Evolutionary conservation across 768 basidiomycete genomes (phyloP), one percentile per base, ranked within the genome.

Genomic region (Tulasnella sp.): DNA sequence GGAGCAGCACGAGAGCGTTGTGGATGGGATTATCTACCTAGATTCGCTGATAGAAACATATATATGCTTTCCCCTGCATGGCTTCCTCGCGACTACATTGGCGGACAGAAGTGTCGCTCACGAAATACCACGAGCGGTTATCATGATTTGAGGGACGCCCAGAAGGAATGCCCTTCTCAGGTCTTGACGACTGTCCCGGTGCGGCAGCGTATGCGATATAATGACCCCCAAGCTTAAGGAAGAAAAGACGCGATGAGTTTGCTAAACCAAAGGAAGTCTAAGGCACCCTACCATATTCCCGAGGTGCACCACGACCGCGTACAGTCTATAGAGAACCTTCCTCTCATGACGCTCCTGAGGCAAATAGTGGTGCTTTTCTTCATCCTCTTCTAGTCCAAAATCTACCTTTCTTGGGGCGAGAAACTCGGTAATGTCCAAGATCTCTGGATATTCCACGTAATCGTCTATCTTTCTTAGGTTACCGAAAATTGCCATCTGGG

Each of bases 41-140:
- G 37, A 93, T 88, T 78, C 93, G 89, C 87, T 96, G 94, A 84
- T 95, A 96, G 92, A 97, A 96, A 86, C 96, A 96, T 75, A 98
- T 90, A 85, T 98, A 99, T 48, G 96, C 96, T 85, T 94, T 97
- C 80, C 93, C 92, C 85, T 92, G 93, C 84, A 98, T 88, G 3
- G 98, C 97, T 85, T 98, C 97, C 69, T 96, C 95, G 74, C 97
- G 85, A 64, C 92, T 90, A 14, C 93, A 91, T 72, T 94, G 87
- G 72, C 93, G 89, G n/a, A 98, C 96, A 72, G 90, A 87, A 3
- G 94, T 95, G 84, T 98, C 97, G 83, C 95, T 96, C 86, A 97
- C 92, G 85, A 93, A 97, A 72, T 94, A 94, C 97, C 97, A 98
- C 81, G 72, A 37, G 22, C 72, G 72, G 44, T 58, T 37, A 28